phyloP scores from a whole-genome alignment of 2,329 filamentous ascomycete genomes.

The Tricladium varicosporioides region DNA sequence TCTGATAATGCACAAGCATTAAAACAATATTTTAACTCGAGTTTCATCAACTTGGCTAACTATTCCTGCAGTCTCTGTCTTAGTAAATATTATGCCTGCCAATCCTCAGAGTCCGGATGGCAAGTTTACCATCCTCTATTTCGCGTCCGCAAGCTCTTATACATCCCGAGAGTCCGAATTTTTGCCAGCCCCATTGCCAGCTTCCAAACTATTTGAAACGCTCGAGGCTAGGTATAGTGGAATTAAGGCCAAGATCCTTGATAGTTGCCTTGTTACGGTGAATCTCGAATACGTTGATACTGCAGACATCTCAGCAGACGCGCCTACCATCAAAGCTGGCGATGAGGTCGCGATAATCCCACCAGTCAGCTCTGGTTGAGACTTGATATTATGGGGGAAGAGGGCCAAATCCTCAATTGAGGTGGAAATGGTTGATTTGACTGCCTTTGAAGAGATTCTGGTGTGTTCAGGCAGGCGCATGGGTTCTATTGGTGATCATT shows the following conservation, averaged over 20 bases:
- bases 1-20: conserved; percentile 47
- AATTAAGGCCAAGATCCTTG: conserved; percentile 65
- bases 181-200: conserved; percentile 62
- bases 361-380: conserved; percentile 79
- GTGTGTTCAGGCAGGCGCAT: too few species aligned
- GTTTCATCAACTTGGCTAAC: too few species aligned
- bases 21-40: too few species aligned
- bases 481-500: too few species aligned
- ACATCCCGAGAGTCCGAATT: conserved; percentile 66
- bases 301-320: conserved; percentile 40
- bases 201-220: conserved; percentile 60
- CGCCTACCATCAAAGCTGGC: conserved; percentile 60
- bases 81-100: too few species aligned
- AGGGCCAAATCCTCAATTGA: neutral
- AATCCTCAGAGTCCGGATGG: conserved; percentile 35
- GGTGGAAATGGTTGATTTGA: too few species aligned
- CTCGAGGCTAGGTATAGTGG: conserved; percentile 70
- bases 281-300: conserved; percentile 81
- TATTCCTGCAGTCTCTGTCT: too few species aligned
- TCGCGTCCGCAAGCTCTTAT: conserved; percentile 71
- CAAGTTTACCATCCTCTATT: conserved; percentile 81
- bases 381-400: neutral
- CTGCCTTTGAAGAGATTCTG: too few species aligned
- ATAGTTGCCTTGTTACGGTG: conserved; percentile 73
- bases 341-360: conserved; percentile 88